A percentile compares a stretch with the other conserved stretches of the same genome.
phyloP scores from a whole-genome alignment of 2,329 filamentous ascomycete species.

The Furcasterigmium sp. region DNA sequence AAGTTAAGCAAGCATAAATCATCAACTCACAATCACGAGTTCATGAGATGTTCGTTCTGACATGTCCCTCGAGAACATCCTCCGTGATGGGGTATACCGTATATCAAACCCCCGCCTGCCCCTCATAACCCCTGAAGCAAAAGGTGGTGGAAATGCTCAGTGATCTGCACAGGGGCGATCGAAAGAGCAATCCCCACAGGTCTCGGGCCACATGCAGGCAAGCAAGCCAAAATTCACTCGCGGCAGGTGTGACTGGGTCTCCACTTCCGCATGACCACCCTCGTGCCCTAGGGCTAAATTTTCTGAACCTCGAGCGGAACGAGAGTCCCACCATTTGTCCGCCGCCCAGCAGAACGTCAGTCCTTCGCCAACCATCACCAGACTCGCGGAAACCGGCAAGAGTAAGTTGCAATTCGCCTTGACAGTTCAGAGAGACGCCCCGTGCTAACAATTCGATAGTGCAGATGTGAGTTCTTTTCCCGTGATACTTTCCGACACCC shows the following conservation, averaged over 20 bases:
- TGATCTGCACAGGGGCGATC: no score
- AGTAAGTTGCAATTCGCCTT: conserved; percentile 42
- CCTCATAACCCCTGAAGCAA: no score
- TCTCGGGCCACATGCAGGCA: background rate
- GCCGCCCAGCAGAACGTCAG: conserved; percentile 3
- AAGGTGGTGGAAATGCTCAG: no score
- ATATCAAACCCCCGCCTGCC: no score
- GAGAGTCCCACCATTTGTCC: conserved; percentile 1
- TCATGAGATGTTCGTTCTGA: no score
- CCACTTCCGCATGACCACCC: background rate
- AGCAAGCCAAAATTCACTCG: conserved; percentile 29
- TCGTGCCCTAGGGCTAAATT: conserved; percentile 1
- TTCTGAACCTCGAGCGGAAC: conserved; percentile 23
- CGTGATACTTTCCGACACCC: conserved; percentile 15
- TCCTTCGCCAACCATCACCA: conserved; percentile 23
- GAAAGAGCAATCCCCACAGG: no score
- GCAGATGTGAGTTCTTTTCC: conserved; percentile 75
- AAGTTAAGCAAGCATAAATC: no score
- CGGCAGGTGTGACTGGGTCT: no score
- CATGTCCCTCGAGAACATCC: no score
- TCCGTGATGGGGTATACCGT: no score
- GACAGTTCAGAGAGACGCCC: conserved; percentile 2
- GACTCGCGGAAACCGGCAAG: conserved; percentile 47
- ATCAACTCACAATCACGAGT: no score
- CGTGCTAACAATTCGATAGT: conserved; percentile 57